These are phyloP conservation scores for Chenopodium album DNA, from an alignment of 148 eudicot genomes.

Conservation along the genomic window DNA sequence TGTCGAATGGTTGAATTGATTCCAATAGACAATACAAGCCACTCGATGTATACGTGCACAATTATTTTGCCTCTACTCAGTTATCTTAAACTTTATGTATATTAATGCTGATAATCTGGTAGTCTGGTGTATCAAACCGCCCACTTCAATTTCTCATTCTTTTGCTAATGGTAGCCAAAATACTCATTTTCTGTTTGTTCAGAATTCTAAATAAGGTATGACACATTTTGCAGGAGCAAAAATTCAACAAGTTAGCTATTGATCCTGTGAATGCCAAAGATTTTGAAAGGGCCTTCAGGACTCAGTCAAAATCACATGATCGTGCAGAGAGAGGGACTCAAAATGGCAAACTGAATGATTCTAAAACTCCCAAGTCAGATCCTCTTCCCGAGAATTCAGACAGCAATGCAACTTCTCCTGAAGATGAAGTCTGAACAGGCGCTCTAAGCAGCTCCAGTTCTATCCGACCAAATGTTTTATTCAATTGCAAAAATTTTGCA, in stretches of 20 bases:
- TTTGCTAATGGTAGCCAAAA: not conserved
- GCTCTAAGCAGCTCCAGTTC: not conserved
- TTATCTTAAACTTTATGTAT: not conserved
- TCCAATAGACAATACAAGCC: not conserved
- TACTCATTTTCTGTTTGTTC: not conserved
- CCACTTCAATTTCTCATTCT: not conserved
- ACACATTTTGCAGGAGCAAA: constrained; percentile 58
- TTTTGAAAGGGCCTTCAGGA: constrained; percentile 75
- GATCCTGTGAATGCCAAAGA: constrained; percentile 81
- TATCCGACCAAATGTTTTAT: not conserved
- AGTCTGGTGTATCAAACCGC: not conserved
- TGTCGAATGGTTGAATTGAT: not conserved
- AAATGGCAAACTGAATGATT: constrained; percentile 35
- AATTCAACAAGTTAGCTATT: constrained; percentile 59
- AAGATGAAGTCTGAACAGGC: constrained; percentile 13
- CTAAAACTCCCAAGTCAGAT: constrained; percentile 44
- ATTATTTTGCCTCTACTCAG: not conserved
- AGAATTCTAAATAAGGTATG: not conserved
- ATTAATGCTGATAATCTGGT: not conserved
- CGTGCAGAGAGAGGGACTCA: constrained; percentile 39
- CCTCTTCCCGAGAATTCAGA: constrained; percentile 32
- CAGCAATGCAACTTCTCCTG: constrained; percentile 29
- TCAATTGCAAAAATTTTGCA: not conserved
- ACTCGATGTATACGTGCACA: not conserved
- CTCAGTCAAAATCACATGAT: constrained; percentile 49